A percentile compares a stretch with the other conserved stretches of the same genome.
Conservation (phyloP, 2,329 filamentous ascomycete genomes). For the Dothistroma septosporum region DNA sequence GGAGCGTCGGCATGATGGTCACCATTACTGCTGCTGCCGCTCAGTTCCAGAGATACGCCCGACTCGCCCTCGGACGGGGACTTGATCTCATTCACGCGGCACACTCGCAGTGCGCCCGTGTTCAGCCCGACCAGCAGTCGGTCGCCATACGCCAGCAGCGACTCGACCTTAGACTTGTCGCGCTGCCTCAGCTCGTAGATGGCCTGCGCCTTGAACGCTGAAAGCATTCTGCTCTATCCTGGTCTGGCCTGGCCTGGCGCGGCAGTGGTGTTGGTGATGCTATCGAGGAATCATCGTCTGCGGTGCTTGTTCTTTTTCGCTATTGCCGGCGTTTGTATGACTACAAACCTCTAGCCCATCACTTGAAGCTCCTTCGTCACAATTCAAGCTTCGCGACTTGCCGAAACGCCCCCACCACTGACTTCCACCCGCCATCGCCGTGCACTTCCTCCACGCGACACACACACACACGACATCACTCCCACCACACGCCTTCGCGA, state of each 20-base stretch:
- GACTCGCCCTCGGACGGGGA: constrained; percentile 26
- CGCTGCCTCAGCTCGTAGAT: constrained; percentile 94
- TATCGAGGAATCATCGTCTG: constrained; percentile 8
- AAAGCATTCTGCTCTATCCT: constrained; percentile 55
- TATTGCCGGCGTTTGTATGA: neutral
- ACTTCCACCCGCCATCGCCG: neutral
- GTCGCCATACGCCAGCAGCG: constrained; percentile 88
- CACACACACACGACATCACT: constrained; percentile 12
- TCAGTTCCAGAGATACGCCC: neutral
- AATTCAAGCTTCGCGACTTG: no score
- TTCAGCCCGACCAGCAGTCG: constrained; percentile 87
- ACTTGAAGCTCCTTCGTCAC: neutral
- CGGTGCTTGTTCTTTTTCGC: neutral
- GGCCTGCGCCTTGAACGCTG: constrained; percentile 91
- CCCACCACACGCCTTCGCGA: constrained; percentile 1
- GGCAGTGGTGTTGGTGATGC: neutral
- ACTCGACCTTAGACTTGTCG: constrained; percentile 97
- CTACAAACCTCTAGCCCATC: neutral
- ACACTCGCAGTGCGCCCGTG: constrained; percentile 82
- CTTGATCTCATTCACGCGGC: constrained; percentile 71
- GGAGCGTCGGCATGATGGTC: constrained; percentile 24
- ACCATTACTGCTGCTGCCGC: neutral
- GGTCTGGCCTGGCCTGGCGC: no score
- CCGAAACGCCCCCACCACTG: constrained; percentile 2
- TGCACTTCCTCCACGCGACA: constrained; percentile 8